These are phyloP conservation scores for Gloeopeniophorella convolvens DNA, from an alignment of 768 basidiomycete genomes.

Conservation along the genomic window DNA sequence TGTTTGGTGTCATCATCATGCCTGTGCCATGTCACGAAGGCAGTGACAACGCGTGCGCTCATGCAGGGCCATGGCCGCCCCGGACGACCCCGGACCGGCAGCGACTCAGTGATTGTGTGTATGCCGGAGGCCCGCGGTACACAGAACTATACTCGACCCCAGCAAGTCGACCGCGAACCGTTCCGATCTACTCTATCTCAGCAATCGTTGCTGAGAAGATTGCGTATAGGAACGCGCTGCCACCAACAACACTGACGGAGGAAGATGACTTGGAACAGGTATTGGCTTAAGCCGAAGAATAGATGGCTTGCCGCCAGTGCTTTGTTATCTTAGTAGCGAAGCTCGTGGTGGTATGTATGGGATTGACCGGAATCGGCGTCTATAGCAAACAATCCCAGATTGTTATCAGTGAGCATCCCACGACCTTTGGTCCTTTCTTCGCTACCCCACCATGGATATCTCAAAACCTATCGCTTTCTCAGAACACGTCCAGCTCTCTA, in stretches of 20 bases:
- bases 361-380: no score
- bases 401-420: neutral
- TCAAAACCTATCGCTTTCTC: slow-evolving; percentile 78
- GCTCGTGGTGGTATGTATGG: neutral
- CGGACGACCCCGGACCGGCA: no score
- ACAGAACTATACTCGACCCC: no score
- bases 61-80: no score
- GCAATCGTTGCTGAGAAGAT: slow-evolving; percentile 68
- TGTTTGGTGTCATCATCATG: no score
- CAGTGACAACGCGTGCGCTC: no score
- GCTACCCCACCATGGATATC: slow-evolving; percentile 26
- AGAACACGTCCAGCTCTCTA: slow-evolving; percentile 90
- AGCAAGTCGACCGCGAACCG: no score
- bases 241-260: slow-evolving; percentile 39
- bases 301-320: slow-evolving; percentile 15
- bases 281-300: slow-evolving; percentile 56
- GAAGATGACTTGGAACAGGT: slow-evolving; percentile 70
- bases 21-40: no score
- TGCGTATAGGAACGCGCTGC: slow-evolving; percentile 60
- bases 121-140: no score
- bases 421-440: no score
- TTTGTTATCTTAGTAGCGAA: neutral
- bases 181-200: no score
- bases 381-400: slow-evolving; percentile 9
- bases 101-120: no score